Conservation (phyloP, 148 eudicot genomes). For the Rhododendron ovatum region DNA sequence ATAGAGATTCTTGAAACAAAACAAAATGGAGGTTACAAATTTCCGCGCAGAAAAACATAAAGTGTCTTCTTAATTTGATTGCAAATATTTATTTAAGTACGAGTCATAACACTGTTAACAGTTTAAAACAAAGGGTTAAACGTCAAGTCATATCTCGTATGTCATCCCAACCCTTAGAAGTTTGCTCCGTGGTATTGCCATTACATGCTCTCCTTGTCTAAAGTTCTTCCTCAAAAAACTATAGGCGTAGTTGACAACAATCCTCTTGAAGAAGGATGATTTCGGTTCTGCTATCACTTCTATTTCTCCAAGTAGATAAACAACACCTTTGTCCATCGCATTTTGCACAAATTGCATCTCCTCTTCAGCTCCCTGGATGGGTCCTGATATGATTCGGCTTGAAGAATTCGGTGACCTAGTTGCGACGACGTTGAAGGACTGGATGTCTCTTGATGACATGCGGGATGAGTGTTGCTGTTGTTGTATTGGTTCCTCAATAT, state of each 20-base stretch:
- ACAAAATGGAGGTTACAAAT: background rate
- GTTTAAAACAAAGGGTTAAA: background rate
- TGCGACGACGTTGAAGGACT: background rate
- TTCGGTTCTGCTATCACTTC: conserved; percentile 37
- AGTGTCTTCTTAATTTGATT: background rate
- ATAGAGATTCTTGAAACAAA: background rate
- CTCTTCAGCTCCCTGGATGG: conserved; percentile 25
- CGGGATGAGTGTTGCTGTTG: background rate
- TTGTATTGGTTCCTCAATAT: conserved; percentile 8
- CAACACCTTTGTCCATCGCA: conserved; percentile 39
- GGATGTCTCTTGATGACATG: conserved; percentile 19
- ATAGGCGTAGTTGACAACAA: conserved; percentile 41
- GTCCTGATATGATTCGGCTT: background rate
- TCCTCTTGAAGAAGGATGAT: conserved; percentile 37
- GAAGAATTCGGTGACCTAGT: conserved; percentile 15
- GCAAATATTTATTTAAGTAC: background rate
- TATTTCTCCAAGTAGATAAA: conserved; percentile 44
- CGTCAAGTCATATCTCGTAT: conserved; percentile 25
- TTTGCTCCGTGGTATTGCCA: conserved; percentile 37
- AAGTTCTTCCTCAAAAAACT: conserved; percentile 46
- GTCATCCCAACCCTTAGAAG: conserved; percentile 52
- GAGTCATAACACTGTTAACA: too few species aligned
- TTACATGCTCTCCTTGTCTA: conserved; percentile 34
- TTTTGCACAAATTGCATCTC: conserved; percentile 34
- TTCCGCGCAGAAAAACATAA: background rate